These are phyloP conservation scores for Aphanoascus verrucosus DNA, from an alignment of 2,329 filamentous ascomycete species.

Conservation along the genomic window DNA sequence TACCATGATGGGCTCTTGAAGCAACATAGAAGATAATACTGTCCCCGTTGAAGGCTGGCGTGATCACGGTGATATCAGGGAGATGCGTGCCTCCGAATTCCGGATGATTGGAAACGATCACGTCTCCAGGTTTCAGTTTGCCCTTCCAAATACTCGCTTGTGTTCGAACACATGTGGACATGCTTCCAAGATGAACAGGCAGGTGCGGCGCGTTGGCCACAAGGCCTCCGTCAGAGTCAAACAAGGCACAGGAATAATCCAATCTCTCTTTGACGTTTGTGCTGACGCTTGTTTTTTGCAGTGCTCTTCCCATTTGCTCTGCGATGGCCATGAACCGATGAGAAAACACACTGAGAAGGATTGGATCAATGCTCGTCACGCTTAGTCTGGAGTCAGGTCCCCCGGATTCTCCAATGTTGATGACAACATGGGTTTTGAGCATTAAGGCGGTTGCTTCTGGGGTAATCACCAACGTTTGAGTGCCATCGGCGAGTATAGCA, in stretches of 20 bases:
- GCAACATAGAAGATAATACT: conserved; percentile 66
- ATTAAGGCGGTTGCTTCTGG: conserved; percentile 61
- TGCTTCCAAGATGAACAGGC: conserved; percentile 66
- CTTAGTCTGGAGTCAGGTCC: conserved; percentile 39
- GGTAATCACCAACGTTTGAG: conserved; percentile 72
- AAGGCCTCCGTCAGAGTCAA: conserved; percentile 58
- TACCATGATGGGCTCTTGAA: conserved; percentile 61
- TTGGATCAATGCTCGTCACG: conserved; percentile 55
- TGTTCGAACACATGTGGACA: conserved; percentile 67
- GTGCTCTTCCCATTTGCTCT: conserved; percentile 68
- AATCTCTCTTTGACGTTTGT: conserved; percentile 70
- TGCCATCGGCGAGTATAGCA: conserved; percentile 65
- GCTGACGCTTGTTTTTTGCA: conserved; percentile 70
- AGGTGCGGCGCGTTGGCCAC: conserved; percentile 70
- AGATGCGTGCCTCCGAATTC: conserved; percentile 76
- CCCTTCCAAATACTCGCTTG: conserved; percentile 71
- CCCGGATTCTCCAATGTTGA: conserved; percentile 56
- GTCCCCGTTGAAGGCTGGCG: conserved; percentile 59
- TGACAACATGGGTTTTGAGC: conserved; percentile 72
- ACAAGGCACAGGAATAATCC: conserved; percentile 68
- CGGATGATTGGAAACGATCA: conserved; percentile 74
- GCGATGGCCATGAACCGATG: conserved; percentile 79
- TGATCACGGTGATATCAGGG: conserved; percentile 69
- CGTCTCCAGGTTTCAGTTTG: conserved; percentile 66
- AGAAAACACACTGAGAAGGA: conserved; percentile 67